Base-by-base conservation (phyloP, 148 eudicot species). In the Nepenthes mirabilis region DNA sequence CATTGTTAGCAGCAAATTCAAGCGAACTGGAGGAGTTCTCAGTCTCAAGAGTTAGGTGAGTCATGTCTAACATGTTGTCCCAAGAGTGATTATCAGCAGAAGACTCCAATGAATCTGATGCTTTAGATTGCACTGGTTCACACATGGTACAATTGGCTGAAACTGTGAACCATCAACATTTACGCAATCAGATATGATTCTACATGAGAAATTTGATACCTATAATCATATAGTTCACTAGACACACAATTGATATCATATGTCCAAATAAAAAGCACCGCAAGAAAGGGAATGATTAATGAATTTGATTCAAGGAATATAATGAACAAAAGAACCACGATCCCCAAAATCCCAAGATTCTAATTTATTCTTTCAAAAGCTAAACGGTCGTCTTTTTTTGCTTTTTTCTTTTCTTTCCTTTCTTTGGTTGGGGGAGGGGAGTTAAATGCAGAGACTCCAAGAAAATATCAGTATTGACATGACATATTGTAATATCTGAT, bases 1-100 rank as follows among this genome's bases (percentile, higher is more conserved):
- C 84, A 70, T 83, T 73, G 65, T 86, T 76, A 51, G 93, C 82
- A 59, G 93, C 86, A 57, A 72, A 72, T 64, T 86, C 93, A 48
- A 86, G 93, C 36, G 75, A 52, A 79, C 65, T 76, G 43, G 81
- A 64, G 52, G 81, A 60, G 69, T 81, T 71, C 34, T 74, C 72
- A 2, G 70, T 61, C 35, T 74, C 72, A 2, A 66, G 60, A 52
- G 72, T 60, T 49, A 75, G 48, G 61, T 73, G 72, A 63, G 33
- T 62, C 64, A 66, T 66, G 36, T 67, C 74, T 62, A 69, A 72
- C 55, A 57, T 51, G 53, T 33, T 59, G 58, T 62, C 58, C 66
- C 49, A 66, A 32, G 82, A 51, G 37, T 54, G 40, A 36, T 55
- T 49, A 49, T 49, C 52, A 49, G 14, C 11, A 49, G 14, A 49